Conservation (phyloP, 495 filamentous ascomycete species). For the Patellaria atrata region DNA sequence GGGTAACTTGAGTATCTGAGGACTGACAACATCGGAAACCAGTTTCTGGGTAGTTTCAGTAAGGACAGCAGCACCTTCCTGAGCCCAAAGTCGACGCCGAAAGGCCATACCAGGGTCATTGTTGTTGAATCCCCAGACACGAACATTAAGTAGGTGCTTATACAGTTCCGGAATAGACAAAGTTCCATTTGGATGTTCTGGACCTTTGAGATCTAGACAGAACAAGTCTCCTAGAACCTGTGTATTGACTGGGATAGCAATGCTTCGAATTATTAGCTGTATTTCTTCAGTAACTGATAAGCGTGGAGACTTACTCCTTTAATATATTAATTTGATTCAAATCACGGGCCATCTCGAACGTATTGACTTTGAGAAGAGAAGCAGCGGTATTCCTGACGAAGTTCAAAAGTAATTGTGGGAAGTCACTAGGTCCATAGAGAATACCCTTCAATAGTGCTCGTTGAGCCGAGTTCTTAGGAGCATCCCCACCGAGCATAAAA, state of each 20-base stretch:
- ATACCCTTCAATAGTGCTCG: slow-evolving; percentile 6
- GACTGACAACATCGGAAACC: background rate
- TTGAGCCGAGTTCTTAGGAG: slow-evolving; percentile 6
- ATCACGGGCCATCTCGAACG: background rate
- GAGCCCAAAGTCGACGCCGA: slow-evolving; percentile 1
- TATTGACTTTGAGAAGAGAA: background rate
- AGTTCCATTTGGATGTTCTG: slow-evolving; percentile 7
- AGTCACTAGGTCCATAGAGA: slow-evolving; percentile 8
- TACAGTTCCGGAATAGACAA: slow-evolving; percentile 6
- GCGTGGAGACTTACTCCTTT: no score
- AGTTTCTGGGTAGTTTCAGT: background rate
- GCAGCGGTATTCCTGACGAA: slow-evolving; percentile 1
- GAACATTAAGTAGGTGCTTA: slow-evolving; percentile 9
- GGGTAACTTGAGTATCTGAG: background rate
- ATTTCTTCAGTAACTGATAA: no score
- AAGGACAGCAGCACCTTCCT: slow-evolving; percentile 1
- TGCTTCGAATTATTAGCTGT: slow-evolving; percentile 2
- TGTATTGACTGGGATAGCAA: slow-evolving; percentile 17
- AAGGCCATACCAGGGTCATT: slow-evolving; percentile 7
- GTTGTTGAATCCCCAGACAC: slow-evolving; percentile 8
- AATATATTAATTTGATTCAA: slow-evolving; percentile 3
- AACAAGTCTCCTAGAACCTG: slow-evolving; percentile 16
- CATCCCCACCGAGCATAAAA: slow-evolving; percentile 12
- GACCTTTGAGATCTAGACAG: slow-evolving; percentile 12
- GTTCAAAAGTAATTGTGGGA: slow-evolving; percentile 1